These are phyloP conservation scores for Penicillium fuscoglaucum DNA, from an alignment of 2,329 filamentous ascomycete species.

Conservation along the genomic window DNA sequence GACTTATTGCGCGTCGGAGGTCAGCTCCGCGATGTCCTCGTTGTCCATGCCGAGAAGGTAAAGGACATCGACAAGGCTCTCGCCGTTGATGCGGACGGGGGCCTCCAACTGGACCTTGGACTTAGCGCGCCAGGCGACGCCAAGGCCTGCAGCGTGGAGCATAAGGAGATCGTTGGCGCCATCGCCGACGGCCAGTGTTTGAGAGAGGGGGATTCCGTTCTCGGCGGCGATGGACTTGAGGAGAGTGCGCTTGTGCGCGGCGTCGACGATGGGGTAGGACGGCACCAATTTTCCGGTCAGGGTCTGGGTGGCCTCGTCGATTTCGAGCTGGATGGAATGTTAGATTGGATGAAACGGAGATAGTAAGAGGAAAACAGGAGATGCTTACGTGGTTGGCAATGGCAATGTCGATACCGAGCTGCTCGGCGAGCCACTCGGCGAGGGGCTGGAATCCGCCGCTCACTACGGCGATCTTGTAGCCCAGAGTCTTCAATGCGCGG, in stretches of 20 bases:
- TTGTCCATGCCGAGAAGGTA: conserved; percentile 57
- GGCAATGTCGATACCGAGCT: conserved; percentile 83
- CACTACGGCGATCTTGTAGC: conserved; percentile 84
- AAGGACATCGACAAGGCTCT: conserved; percentile 58
- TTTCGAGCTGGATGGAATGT: conserved; percentile 45
- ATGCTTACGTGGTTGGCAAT: conserved; percentile 74
- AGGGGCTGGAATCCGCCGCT: conserved; percentile 91
- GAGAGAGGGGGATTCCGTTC: conserved; percentile 55
- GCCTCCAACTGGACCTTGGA: conserved; percentile 63
- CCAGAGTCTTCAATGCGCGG: conserved; percentile 70
- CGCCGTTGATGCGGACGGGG: conserved; percentile 59
- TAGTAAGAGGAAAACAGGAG: background rate
- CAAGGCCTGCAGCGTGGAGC: conserved; percentile 62
- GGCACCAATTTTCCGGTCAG: conserved; percentile 60
- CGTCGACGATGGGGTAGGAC: conserved; percentile 58
- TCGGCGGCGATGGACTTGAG: conserved; percentile 56
- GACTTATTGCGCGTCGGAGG: conserved; percentile 17
- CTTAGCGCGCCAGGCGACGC: conserved; percentile 66
- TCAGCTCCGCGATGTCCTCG: conserved; percentile 52
- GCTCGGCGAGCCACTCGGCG: conserved; percentile 77
- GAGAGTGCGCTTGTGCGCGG: conserved; percentile 57
- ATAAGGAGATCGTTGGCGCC: conserved; percentile 67
- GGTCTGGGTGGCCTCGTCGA: conserved; percentile 47
- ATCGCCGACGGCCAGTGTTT: conserved; percentile 62
- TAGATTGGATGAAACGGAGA: background rate